Evolutionary conservation across 345 rosid genomes (phyloP), one percentile per base, ranked within the genome.

Genomic region (Euphorbia pulcherrima): DNA sequence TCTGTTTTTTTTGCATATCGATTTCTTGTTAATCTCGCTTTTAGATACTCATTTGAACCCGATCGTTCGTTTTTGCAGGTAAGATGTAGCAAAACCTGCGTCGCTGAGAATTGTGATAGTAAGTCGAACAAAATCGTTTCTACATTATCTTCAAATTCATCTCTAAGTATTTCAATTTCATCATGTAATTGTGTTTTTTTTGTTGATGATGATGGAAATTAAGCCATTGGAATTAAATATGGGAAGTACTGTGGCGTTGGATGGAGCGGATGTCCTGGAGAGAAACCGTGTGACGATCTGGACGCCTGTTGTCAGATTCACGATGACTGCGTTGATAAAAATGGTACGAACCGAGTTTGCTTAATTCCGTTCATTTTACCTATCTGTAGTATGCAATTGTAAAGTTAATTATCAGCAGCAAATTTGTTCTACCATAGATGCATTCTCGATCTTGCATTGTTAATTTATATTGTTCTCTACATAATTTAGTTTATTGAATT

Each of bases 161-260:
- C 23, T n/a, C 6, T 10, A 0, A 8, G 7, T 37, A 27, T 3
- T n/a, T n/a, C n/a, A n/a, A 0, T 21, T 16, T 9, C 8, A 41
- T 23, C 27, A 29, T 33, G 16, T 28, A 2, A 53, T 44, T 48
- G 0, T 17, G 29, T 20, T 62, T 30, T 29, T 41, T 65, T 44
- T 68, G 8, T 40, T 27, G 5, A 0, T 29, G 16, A 26, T 24
- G 64, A 11, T 41, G 39, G 61, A 65, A 62, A 54, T 73, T 47
- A 56, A 88, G 91, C 85, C 28, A 66, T 85, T 29, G 89, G 89
- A 53, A 87, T 93, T 64, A 82, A 92, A n/a, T 93, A 93, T 74
- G 95, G 98, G 57, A 90, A 90, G 78, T 93, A 89, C 71, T 93
- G 98, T 65, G 98, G 98, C 23, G 83, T 93, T 55, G 97, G 97